Conservation (phyloP, 768 basidiomycete genomes). For the Russula brevipes region DNA sequence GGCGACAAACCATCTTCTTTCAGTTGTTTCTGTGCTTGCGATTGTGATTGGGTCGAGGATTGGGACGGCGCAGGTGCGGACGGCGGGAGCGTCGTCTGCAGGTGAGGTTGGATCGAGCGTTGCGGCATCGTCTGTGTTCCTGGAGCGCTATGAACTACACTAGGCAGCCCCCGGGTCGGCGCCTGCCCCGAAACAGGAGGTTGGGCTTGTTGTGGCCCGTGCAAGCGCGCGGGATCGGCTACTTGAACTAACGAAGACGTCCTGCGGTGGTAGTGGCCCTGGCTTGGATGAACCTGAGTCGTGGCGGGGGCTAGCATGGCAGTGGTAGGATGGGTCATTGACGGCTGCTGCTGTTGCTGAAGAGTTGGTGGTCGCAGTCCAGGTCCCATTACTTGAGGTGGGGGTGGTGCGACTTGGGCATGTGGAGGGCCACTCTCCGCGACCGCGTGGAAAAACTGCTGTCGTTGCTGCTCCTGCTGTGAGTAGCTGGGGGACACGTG, state of each 20-base stretch:
- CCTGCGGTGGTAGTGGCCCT: not conserved
- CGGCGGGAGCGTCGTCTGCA: not conserved
- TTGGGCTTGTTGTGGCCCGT: not conserved
- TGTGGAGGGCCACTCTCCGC: constrained; percentile 6
- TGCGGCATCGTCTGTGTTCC: constrained; percentile 3
- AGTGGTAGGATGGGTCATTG: constrained; percentile 8
- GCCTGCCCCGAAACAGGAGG: not conserved
- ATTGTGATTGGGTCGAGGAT: not conserved
- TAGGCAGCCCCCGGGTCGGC: not conserved
- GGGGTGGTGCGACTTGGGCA: constrained; percentile 8
- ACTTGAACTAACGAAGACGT: not conserved
- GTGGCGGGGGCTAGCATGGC: not conserved
- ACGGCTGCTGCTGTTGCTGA: not conserved
- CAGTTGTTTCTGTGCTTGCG: not conserved
- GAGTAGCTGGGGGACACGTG: constrained; percentile 3
- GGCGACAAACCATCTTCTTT: not conserved
- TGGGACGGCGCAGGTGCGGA: not conserved
- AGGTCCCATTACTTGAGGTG: not conserved
- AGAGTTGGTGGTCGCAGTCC: not conserved
- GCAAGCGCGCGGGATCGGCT: not conserved
- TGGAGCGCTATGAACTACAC: not conserved
- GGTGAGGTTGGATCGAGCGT: not conserved
- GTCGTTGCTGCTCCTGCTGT: constrained; percentile 6
- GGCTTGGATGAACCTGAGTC: not conserved
- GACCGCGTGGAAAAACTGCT: constrained; percentile 3